Evolutionary conservation across 1,139 yeast species (phyloP).

Genomic region (Tardiomyces blankii): DNA sequence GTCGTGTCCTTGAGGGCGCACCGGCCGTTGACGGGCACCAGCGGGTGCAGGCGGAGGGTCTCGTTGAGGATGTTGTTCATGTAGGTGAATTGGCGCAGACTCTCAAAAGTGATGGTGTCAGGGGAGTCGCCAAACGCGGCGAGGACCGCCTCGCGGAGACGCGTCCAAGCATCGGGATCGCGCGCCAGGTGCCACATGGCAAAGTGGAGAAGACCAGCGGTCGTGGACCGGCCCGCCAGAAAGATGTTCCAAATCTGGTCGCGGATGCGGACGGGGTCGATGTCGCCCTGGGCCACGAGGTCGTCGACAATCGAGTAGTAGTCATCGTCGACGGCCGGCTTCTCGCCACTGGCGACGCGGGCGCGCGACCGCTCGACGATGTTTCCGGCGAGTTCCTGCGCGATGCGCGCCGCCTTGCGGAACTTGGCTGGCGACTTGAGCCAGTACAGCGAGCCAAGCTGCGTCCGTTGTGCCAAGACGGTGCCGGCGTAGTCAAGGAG

Average conservation of each 20-base stretch:
- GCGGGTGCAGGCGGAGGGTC: slow-evolving; percentile 42
- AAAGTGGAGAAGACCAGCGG: slow-evolving; percentile 37
- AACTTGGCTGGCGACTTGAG: background rate
- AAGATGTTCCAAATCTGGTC: slow-evolving; percentile 37
- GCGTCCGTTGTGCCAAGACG: slow-evolving; percentile 5
- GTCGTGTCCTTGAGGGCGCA: slow-evolving; percentile 36
- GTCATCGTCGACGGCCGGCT: background rate
- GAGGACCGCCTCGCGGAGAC: slow-evolving; percentile 29
- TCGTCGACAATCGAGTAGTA: slow-evolving; percentile 35
- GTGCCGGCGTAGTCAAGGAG: slow-evolving; percentile 26
- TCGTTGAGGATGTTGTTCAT: slow-evolving; percentile 40
- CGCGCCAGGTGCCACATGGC: slow-evolving; percentile 34
- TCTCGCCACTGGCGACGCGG: background rate
- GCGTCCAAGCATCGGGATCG: slow-evolving; percentile 28
- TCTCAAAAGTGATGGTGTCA: slow-evolving; percentile 21
- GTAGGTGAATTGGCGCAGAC: slow-evolving; percentile 39
- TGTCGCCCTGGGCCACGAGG: slow-evolving; percentile 34
- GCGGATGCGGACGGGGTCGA: slow-evolving; percentile 33
- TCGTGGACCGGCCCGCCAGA: slow-evolving; percentile 41
- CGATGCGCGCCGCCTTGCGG: background rate
- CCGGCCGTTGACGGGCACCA: slow-evolving; percentile 44
- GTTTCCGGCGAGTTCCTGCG: background rate
- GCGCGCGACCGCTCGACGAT: slow-evolving; percentile 12
- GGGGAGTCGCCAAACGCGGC: slow-evolving; percentile 9
- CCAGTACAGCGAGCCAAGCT: background rate